Evolutionary conservation across 257 asterid genomes (phyloP).

Genomic region (Lycium ferocissimum): DNA sequence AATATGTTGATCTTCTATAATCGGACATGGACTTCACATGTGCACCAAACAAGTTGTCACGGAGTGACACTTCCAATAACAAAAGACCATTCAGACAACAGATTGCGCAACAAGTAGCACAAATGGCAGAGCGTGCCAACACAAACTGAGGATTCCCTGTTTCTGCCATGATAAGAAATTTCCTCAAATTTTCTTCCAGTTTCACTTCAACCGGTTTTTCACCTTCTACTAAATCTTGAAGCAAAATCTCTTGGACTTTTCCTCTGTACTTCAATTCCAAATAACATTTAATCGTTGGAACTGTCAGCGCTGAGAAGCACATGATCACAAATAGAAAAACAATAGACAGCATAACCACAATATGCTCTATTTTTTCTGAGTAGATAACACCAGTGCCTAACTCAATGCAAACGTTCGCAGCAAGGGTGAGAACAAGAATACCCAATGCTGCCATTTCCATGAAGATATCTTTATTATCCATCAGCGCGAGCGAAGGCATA

Average conservation of each 20-base stretch:
- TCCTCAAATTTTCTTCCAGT: conserved; percentile 3
- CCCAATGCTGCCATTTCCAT: conserved; percentile 20
- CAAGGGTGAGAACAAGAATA: conserved; percentile 32
- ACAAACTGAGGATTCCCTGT: conserved; percentile 34
- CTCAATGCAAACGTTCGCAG: conserved; percentile 27
- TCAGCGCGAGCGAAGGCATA: conserved; percentile 28
- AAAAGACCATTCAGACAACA: conserved; percentile 5
- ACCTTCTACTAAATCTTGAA: background rate
- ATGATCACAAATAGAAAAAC: conserved; percentile 50
- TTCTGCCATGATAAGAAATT: conserved; percentile 31
- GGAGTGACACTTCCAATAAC: background rate
- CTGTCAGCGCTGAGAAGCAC: conserved; percentile 52
- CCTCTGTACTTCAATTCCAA: conserved; percentile 14
- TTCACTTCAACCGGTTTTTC: background rate
- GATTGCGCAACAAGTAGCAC: conserved; percentile 21
- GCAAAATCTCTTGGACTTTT: background rate
- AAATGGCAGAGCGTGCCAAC: conserved; percentile 29
- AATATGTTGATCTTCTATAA: conserved; percentile 28
- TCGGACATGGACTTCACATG: background rate
- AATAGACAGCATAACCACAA: conserved; percentile 50
- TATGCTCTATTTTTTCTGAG: conserved; percentile 54
- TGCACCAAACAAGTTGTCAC: background rate
- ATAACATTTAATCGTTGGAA: conserved; percentile 25
- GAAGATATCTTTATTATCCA: conserved; percentile 16
- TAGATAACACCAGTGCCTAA: background rate